These are phyloP conservation scores for Ephemerocybe angulata DNA, from an alignment of 768 basidiomycete genomes.

Conservation along the genomic window DNA sequence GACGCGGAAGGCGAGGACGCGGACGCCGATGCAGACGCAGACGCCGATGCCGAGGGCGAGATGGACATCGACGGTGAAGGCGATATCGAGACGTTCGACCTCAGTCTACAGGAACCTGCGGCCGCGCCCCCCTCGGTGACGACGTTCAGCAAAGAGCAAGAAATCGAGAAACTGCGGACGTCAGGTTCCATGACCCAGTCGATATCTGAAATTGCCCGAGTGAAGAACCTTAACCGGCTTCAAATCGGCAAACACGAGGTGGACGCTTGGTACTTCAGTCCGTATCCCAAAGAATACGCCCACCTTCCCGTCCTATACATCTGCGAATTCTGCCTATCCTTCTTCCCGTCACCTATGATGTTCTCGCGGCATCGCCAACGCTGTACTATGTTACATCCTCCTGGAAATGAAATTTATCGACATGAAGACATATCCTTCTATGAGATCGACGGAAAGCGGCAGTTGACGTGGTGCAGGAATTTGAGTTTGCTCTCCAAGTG, in stretches of 20 bases:
- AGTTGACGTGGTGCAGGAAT: slow-evolving; percentile 95
- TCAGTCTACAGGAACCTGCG: slow-evolving; percentile 50
- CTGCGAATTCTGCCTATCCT: slow-evolving; percentile 97
- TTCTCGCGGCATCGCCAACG: slow-evolving; percentile 86
- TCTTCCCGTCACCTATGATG: slow-evolving; percentile 89
- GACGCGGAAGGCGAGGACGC: slow-evolving; percentile 55
- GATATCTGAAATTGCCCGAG: slow-evolving; percentile 94
- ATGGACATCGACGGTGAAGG: slow-evolving; percentile 75
- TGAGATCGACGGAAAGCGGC: slow-evolving; percentile 96
- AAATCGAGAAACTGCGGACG: slow-evolving; percentile 97
- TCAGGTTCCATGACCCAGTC: slow-evolving; percentile 99
- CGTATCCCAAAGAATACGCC: slow-evolving; percentile 97
- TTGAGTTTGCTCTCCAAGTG: slow-evolving; percentile 95
- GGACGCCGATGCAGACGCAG: slow-evolving; percentile 33
- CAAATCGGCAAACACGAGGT: slow-evolving; percentile 97
- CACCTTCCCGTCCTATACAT: slow-evolving; percentile 93
- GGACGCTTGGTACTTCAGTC: slow-evolving; percentile 99
- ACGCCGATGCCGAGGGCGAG: slow-evolving; percentile 60
- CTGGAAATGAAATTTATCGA: slow-evolving; percentile 99
- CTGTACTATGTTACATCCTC: slow-evolving; percentile 89
- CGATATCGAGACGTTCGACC: slow-evolving; percentile 66
- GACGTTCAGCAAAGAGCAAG: slow-evolving; percentile 92
- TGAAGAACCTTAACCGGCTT: slow-evolving; percentile 95
- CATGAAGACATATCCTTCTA: slow-evolving; percentile 96
- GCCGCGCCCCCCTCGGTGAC: slow-evolving; percentile 50